A percentile compares a stretch with the other conserved stretches of the same genome.
Evolutionary conservation across 345 rosid species (phyloP).

Genomic region (Salix purpurea): DNA sequence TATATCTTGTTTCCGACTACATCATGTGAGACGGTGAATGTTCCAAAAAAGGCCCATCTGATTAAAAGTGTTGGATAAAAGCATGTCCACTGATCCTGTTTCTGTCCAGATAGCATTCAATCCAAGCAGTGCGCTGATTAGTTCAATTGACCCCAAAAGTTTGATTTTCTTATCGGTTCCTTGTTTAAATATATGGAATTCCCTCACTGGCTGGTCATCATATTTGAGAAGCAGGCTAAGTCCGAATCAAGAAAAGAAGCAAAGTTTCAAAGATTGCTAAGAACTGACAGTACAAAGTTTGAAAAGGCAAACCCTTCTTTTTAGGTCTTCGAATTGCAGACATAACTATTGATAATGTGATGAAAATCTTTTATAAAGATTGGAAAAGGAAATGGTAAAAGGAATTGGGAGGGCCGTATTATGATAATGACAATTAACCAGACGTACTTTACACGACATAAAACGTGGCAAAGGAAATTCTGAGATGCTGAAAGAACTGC

Average conservation of each 20-base stretch:
- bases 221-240: background rate
- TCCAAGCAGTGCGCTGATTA: background rate
- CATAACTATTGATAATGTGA: background rate
- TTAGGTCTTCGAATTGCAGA: background rate
- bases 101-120: background rate
- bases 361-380: conserved; percentile 5
- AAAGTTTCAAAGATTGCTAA: background rate
- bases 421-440: conserved; percentile 24
- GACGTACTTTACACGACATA: conserved; percentile 47
- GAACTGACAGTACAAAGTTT: background rate
- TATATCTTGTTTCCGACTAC: background rate
- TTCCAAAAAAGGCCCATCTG: background rate
- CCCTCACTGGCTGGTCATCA: background rate
- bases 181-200: too few relatives aligned
- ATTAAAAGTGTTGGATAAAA: background rate
- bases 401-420: background rate
- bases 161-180: background rate
- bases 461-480: conserved; percentile 24
- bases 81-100: background rate
- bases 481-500: background rate
- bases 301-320: background rate
- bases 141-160: background rate
- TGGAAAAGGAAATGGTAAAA: background rate
- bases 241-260: background rate
- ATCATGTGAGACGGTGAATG: background rate